These are phyloP conservation scores for Quercus bicolor DNA, from an alignment of 306 rosid species.

Conservation along the genomic window DNA sequence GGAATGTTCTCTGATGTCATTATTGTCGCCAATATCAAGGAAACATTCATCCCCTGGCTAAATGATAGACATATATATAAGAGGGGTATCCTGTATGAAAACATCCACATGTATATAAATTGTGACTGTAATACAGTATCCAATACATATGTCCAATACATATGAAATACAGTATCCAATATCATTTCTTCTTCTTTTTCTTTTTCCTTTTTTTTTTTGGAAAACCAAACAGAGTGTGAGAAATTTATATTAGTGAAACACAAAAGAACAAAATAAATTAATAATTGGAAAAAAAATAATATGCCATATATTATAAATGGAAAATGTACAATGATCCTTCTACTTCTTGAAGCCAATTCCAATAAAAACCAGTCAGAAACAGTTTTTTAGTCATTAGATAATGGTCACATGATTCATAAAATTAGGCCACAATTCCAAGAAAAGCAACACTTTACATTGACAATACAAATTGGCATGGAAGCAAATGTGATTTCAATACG, in stretches of 20 bases:
- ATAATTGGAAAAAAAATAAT: background rate
- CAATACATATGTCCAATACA: background rate
- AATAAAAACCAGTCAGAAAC: background rate
- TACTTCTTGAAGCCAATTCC: background rate
- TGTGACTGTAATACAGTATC: background rate
- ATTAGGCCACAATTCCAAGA: background rate
- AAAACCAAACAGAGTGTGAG: background rate
- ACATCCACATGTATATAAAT: slow-evolving; percentile 6
- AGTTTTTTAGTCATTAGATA: background rate
- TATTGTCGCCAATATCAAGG: slow-evolving; percentile 82
- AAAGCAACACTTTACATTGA: background rate
- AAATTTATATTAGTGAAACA: background rate
- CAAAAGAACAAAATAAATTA: no score
- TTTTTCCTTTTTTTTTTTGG: background rate
- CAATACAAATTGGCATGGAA: background rate
- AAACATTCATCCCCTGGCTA: slow-evolving; percentile 84
- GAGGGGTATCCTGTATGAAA: slow-evolving; percentile 14
- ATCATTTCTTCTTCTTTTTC: background rate
- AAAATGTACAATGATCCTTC: background rate
- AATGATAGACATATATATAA: slow-evolving; percentile 22
- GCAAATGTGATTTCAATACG: background rate
- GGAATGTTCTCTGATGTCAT: slow-evolving; percentile 75
- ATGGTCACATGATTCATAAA: background rate
- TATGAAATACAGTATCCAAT: background rate
- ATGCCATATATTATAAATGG: background rate